Percentiles rank a stretch among this genome's conserved stretches.
Conservation (phyloP, 768 basidiomycete genomes). For the Phylloporus sp. region DNA sequence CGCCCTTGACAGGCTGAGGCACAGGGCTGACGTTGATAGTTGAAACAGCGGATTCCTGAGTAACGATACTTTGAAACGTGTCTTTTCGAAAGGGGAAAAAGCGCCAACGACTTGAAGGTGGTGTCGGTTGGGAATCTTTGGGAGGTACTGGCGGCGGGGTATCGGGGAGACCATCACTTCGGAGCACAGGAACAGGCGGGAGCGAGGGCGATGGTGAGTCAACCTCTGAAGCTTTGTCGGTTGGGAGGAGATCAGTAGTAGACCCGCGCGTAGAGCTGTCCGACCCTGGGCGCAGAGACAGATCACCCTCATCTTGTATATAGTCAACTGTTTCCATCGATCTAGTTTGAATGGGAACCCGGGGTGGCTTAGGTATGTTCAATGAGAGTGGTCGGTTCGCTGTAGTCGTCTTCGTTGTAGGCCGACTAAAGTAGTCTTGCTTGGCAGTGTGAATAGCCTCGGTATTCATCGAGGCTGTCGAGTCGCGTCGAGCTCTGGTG, state of each 20-base stretch:
- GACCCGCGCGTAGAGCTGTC: constrained; percentile 16
- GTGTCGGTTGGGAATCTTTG: constrained; percentile 25
- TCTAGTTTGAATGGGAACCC: constrained; percentile 13
- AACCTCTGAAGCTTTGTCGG: constrained; percentile 5
- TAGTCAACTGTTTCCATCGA: constrained; percentile 30
- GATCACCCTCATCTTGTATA: neutral
- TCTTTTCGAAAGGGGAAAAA: constrained; percentile 49
- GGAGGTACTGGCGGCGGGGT: constrained; percentile 29
- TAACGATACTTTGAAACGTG: constrained; percentile 26
- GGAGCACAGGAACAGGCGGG: constrained; percentile 7
- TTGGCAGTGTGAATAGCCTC: constrained; percentile 19
- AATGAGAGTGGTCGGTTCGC: constrained; percentile 20
- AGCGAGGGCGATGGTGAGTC: constrained; percentile 11
- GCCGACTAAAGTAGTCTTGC: constrained; percentile 22
- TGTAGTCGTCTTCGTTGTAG: constrained; percentile 6
- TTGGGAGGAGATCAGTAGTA: constrained; percentile 7
- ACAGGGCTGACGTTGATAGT: constrained; percentile 15
- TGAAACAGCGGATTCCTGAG: constrained; percentile 22
- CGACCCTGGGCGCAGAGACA: constrained; percentile 9
- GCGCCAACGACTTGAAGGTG: constrained; percentile 40
- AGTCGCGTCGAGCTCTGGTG: constrained; percentile 36
- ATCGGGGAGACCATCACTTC: constrained; percentile 16
- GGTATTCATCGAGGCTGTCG: constrained; percentile 30
- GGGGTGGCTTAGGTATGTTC: constrained; percentile 18
- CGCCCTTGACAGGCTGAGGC: constrained; percentile 50